Evolutionary conservation across 305 asterid genomes (phyloP), one percentile per base, ranked within the genome.

Genomic region (Rubia peregrina): DNA sequence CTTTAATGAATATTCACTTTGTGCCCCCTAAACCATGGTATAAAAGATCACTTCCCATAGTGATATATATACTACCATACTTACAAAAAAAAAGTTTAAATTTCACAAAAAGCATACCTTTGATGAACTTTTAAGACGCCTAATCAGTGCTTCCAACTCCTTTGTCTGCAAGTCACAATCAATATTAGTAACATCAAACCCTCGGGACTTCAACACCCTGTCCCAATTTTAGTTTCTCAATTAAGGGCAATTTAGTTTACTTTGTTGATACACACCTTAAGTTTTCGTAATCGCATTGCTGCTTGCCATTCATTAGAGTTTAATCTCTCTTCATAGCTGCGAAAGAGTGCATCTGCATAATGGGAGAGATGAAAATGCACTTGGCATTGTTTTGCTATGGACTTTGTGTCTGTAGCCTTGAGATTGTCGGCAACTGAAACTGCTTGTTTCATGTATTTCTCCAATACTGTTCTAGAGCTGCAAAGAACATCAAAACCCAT

Each of bases 351-450:
- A 88, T 93, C 97, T 55, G 98, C 92, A 78, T 93, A 93, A 75
- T 89, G 98, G n/a, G 98, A 96, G 71, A 93, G 98, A 85, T 93
- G 96, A 82, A 89, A 93, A 88, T 91, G 97, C 96, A 90, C 88
- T 85, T 89, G 95, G 80, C 87, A 89, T 80, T 92, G 85, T 81
- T 88, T 90, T 77, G 82, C 87, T 63, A 75, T 40, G 17, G 95
- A 87, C 71, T 83, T 78, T 81, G 82, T 80, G 80, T 84, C 85
- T 41, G 75, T 78, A 68, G 87, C 79, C 74, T 73, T 87, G 72
- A 77, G 80, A 79, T 80, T 85, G 79, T 87, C 97, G 70, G 96
- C 95, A 55, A 93, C 86, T 72, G 81, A 73, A 78, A 93, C 96
- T 74, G 98, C 98, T 70, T 88, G 93, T 77, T 87, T 93, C 83